Percentiles rank a stretch among this genome's conserved stretches.
Evolutionary conservation across 768 basidiomycete genomes (phyloP).

Genomic region (Lentinula raphanica): DNA sequence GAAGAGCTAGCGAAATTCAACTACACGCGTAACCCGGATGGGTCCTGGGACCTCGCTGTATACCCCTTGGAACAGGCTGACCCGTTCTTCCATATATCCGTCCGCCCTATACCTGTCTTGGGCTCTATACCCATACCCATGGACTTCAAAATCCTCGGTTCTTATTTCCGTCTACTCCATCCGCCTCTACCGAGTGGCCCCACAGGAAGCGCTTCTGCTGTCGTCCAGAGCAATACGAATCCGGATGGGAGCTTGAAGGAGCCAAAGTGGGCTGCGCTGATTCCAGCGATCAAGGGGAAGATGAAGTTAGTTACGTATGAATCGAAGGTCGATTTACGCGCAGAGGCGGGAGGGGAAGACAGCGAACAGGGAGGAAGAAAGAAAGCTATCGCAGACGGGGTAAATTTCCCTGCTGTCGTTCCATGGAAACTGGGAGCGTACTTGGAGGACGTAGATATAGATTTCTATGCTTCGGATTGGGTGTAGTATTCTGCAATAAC

Average conservation of each 20-base stretch:
- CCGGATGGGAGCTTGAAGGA: slow-evolving; percentile 12
- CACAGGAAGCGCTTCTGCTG: slow-evolving; percentile 12
- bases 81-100: slow-evolving; percentile 27
- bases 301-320: not conserved
- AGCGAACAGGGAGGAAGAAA: too few relatives aligned
- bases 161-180: slow-evolving; percentile 13
- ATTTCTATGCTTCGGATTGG: slow-evolving; percentile 10
- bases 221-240: slow-evolving; percentile 15
- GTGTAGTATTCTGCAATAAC: not conserved
- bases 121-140: slow-evolving; percentile 19
- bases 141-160: slow-evolving; percentile 13
- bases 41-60: slow-evolving; percentile 19
- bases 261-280: slow-evolving; percentile 8
- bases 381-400: slow-evolving; percentile 19
- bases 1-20: slow-evolving; percentile 26
- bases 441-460: slow-evolving; percentile 12
- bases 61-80: slow-evolving; percentile 5
- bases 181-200: slow-evolving; percentile 21
- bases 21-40: slow-evolving; percentile 12
- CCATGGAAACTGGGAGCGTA: slow-evolving; percentile 16
- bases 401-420: slow-evolving; percentile 19
- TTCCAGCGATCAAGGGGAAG: slow-evolving; percentile 16
- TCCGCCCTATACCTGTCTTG: slow-evolving; percentile 21
- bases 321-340: not conserved
- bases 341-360: not conserved